phyloP scores from a whole-genome alignment of 2,329 filamentous ascomycete species.

The Ophioceras dolichostomum region DNA sequence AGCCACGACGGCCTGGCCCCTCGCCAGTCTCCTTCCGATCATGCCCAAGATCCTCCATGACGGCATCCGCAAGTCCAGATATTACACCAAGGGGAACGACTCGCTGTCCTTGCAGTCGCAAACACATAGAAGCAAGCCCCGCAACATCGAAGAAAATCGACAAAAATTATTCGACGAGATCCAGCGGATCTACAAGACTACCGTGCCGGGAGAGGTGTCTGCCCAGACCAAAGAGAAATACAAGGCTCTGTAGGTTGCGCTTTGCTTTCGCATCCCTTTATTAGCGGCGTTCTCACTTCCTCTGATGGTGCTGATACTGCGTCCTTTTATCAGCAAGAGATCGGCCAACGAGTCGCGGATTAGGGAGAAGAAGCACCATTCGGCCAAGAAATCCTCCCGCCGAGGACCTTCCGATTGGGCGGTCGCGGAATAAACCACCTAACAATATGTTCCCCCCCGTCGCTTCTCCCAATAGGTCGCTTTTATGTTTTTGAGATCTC shows the following conservation, averaged over 20 bases:
- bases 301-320: background rate
- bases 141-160: slow-evolving; percentile 41
- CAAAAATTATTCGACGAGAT: slow-evolving; percentile 34
- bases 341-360: slow-evolving; percentile 27
- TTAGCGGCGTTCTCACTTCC: slow-evolving; percentile 7
- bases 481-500: no score
- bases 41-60: slow-evolving; percentile 35
- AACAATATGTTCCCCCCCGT: no score
- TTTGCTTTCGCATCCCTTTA: background rate
- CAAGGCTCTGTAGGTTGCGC: slow-evolving; percentile 32
- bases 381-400: slow-evolving; percentile 36
- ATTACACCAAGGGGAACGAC: slow-evolving; percentile 39
- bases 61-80: slow-evolving; percentile 36
- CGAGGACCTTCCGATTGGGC: no score
- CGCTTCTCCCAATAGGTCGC: no score
- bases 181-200: slow-evolving; percentile 29
- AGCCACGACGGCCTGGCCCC: slow-evolving; percentile 39
- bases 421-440: no score
- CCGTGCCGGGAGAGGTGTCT: slow-evolving; percentile 33
- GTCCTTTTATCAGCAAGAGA: background rate
- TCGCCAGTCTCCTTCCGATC: slow-evolving; percentile 29
- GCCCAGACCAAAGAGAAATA: slow-evolving; percentile 34
- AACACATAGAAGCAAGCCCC: slow-evolving; percentile 35
- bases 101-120: slow-evolving; percentile 43
- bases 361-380: slow-evolving; percentile 33